phyloP scores from a whole-genome alignment of 2,329 filamentous ascomycete genomes.

The Sporothrix inflata region DNA sequence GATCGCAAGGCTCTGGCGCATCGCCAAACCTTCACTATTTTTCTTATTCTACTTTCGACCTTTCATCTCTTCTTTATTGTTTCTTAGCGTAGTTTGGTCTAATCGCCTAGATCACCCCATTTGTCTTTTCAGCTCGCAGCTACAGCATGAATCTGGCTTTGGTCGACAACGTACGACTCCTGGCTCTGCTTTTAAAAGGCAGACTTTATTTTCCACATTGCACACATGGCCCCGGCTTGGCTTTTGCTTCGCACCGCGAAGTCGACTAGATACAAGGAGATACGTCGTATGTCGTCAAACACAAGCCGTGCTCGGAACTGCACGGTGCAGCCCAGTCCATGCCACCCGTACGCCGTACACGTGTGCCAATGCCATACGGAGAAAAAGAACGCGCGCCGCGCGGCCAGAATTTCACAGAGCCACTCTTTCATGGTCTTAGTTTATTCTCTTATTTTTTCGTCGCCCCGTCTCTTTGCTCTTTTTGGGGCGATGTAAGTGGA shows the following conservation, averaged over 20 bases:
- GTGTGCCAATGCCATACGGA: constrained; percentile 7
- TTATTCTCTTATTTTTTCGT: not conserved
- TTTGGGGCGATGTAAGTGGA: not conserved
- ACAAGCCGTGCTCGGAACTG: not conserved
- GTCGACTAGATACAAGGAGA: too few species aligned
- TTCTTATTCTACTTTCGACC: not conserved
- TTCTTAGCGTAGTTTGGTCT: not conserved
- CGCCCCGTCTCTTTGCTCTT: not conserved
- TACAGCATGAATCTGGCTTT: not conserved
- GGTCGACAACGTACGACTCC: not conserved
- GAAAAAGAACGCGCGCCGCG: not conserved
- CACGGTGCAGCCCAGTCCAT: not conserved
- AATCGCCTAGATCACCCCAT: not conserved
- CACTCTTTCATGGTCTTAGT: not conserved
- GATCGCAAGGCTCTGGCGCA: not conserved
- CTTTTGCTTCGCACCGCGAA: not conserved
- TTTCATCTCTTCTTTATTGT: not conserved
- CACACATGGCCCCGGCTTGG: not conserved
- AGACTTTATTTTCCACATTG: not conserved
- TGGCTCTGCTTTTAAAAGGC: not conserved
- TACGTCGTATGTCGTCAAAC: not conserved
- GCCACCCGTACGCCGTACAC: not conserved
- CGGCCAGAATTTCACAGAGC: not conserved
- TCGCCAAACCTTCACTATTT: not conserved
- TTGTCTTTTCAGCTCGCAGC: not conserved